These are phyloP conservation scores for Lignosus rhinocerotis DNA, from an alignment of 1,284 basidiomycete species.

Conservation along the genomic window DNA sequence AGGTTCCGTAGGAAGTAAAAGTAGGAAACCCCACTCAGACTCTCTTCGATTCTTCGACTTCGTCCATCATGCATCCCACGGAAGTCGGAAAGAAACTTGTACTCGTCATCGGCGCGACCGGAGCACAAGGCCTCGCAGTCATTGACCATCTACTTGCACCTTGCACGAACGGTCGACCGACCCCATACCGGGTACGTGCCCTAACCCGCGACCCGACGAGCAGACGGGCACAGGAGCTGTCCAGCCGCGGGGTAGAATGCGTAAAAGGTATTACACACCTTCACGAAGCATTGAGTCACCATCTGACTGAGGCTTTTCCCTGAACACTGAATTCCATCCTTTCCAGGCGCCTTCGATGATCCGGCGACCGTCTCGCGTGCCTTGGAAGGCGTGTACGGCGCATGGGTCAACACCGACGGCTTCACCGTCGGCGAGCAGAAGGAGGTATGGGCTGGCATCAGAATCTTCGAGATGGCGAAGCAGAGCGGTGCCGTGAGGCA, in stretches of 20 bases:
- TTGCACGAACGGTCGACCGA: slow-evolving; percentile 39
- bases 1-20: not conserved
- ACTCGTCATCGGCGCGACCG: slow-evolving; percentile 53
- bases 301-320: not conserved
- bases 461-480: slow-evolving; percentile 50
- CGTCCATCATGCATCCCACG: not conserved
- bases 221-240: slow-evolving; percentile 38
- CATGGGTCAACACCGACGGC: slow-evolving; percentile 48
- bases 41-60: not conserved
- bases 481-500: slow-evolving; percentile 40
- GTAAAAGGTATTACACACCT: slow-evolving; percentile 38
- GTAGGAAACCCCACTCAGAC: not conserved
- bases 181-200: slow-evolving; percentile 47
- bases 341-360: slow-evolving; percentile 33
- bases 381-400: slow-evolving; percentile 45
- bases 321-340: not conserved
- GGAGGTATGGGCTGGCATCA: slow-evolving; percentile 44
- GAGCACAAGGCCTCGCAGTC: slow-evolving; percentile 49
- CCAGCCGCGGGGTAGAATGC: slow-evolving; percentile 41
- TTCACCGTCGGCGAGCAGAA: slow-evolving; percentile 46
- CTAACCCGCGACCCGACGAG: slow-evolving; percentile 45
- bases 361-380: slow-evolving; percentile 34
- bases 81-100: slow-evolving; percentile 40
- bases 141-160: slow-evolving; percentile 44
- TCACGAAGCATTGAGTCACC: not conserved